Base-by-base conservation (phyloP, 805 yeast genomes). In the Candida verbasci region DNA sequence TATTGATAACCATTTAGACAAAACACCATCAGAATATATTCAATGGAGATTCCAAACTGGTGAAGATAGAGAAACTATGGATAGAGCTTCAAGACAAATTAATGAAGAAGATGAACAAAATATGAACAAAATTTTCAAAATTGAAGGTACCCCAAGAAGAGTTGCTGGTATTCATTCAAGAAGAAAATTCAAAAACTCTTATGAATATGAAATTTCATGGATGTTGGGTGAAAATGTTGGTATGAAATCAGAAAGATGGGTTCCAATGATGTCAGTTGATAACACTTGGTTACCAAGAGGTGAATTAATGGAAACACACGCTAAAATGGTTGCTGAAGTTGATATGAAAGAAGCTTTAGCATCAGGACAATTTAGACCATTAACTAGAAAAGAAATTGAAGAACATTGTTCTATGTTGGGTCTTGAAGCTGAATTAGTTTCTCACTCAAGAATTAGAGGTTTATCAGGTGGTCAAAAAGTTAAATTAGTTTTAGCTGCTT, bases 41-140 rank as follows among this genome's bases (percentile, higher is more conserved):
- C 98, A 93, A 79, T 93, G 98, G 98, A 93, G 98, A 84, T 93
- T 91, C 97, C 98, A 93, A 80, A 93, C 98, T 67, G 98, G 98
- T 89, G 98, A 93, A 80, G 98, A 93, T 75, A 88, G 98, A 79
- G 98, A 93, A 80, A 93, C 98, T 74, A 93, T 93, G 98, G 98
- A 93, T 80, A 86, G 97, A 79, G 98, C 97, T 68, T 87, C 94
- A 72, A 87, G 98, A 80, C 91, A 83, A 70, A 88, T 93, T 70
- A 88, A 85, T 66, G 98, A 93, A 78, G 74, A 78, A 58, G 98
- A 93, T 75, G 97, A 89, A 79, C 79, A 82, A 72, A 86, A 94
- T 66, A 93, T 93, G 98, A 88, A 93, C 89, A 93, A 91, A 81
- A 84, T 93, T 75, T 93, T 88, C 89, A 88, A 86, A 84, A 80